These are phyloP conservation scores for Aureobasidium leucospermi DNA, from an alignment of 2,329 filamentous ascomycete genomes.

Conservation along the genomic window DNA sequence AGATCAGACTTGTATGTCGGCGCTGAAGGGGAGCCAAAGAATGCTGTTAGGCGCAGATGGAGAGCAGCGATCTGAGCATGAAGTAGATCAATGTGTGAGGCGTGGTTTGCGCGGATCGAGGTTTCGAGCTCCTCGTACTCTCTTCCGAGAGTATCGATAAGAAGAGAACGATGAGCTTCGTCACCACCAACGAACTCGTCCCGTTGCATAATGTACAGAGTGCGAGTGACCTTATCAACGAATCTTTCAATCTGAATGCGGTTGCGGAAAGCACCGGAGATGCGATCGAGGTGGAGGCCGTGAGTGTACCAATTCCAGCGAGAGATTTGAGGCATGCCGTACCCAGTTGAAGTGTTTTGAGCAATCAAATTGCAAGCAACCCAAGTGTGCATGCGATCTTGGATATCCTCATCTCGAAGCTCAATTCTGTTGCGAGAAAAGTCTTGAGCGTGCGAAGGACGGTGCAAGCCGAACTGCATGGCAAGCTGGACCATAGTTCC, in stretches of 20 bases:
- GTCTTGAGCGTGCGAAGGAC: conserved; percentile 74
- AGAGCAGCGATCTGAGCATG: conserved; percentile 67
- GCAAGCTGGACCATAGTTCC: conserved; percentile 84
- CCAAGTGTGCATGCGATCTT: conserved; percentile 74
- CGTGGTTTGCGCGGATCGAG: conserved; percentile 25
- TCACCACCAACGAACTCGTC: conserved; percentile 54
- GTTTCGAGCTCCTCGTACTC: conserved; percentile 31
- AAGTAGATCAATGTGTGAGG: conserved; percentile 40
- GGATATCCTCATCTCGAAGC: conserved; percentile 69
- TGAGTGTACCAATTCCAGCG: conserved; percentile 54
- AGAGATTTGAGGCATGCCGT: conserved; percentile 62
- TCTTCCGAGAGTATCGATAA: conserved; percentile 30
- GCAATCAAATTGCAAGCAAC: conserved; percentile 79
- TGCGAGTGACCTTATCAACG: conserved; percentile 69
- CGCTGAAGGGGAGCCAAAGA: conserved; percentile 70
- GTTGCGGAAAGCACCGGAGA: conserved; percentile 55
- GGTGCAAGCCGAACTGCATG: conserved; percentile 73
- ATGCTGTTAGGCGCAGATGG: conserved; percentile 69
- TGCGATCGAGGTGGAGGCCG: conserved; percentile 64
- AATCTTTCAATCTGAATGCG: conserved; percentile 66
- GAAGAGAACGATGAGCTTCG: conserved; percentile 28
- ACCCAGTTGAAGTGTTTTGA: conserved; percentile 72
- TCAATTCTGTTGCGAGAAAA: conserved; percentile 63
- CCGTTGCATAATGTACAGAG: conserved; percentile 71
- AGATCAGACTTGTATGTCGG: conserved; percentile 67